A percentile compares a stretch with the other conserved stretches of the same genome.
Evolutionary conservation across 345 rosid species (phyloP).

Genomic region (Dipteronia dyeriana): DNA sequence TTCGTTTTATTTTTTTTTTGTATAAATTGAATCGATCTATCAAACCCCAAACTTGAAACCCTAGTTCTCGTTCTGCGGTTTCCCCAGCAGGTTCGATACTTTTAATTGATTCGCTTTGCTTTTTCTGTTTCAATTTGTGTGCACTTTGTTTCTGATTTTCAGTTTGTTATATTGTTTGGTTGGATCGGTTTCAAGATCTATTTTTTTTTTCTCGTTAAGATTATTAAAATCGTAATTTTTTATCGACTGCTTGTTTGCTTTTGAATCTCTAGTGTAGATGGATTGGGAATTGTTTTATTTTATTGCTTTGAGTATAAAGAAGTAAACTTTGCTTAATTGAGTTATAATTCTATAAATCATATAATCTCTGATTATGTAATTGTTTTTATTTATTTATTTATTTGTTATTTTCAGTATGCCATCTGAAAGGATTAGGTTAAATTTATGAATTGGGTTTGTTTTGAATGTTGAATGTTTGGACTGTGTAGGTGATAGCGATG

Average conservation of each 20-base stretch:
- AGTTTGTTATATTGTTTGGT: not conserved
- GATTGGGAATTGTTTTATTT: not conserved
- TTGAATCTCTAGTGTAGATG: not conserved
- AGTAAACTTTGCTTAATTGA: not conserved
- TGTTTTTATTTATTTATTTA: not conserved
- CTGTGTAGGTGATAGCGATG: slow-evolving; percentile 33
- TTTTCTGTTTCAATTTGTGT: not conserved
- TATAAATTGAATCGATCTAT: not conserved
- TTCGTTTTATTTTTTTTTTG: not conserved
- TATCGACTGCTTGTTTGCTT: not conserved
- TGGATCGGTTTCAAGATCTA: slow-evolving; percentile 16
- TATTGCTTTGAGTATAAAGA: not conserved
- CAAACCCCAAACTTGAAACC: slow-evolving; percentile 9
- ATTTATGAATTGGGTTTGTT: not conserved
- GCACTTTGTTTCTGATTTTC: not conserved
- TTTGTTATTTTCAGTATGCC: not conserved
- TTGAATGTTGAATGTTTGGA: not conserved
- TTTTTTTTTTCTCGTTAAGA: not conserved
- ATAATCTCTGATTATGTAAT: not conserved
- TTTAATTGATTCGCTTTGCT: not conserved
- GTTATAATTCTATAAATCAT: not conserved
- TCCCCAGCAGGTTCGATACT: slow-evolving; percentile 4
- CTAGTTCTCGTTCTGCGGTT: slow-evolving; percentile 6
- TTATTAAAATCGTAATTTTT: not conserved
- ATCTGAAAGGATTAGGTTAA: not conserved